Conservation (phyloP, 371 early-diverging fungal genomes). For the Sporodiniella umbellata region DNA sequence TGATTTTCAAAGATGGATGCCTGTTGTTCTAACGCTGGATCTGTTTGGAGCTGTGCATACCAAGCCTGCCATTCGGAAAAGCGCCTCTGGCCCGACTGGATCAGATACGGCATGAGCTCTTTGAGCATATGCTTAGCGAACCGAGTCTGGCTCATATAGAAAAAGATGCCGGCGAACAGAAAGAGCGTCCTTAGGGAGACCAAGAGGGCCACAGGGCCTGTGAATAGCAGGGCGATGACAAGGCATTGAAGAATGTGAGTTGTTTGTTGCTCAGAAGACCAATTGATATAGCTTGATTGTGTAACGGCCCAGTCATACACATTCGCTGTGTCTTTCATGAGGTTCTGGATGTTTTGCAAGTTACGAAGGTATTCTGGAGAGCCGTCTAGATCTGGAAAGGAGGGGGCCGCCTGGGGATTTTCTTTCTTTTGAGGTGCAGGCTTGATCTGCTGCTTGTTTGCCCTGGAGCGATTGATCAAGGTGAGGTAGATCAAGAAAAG, state of each 20-base stretch:
- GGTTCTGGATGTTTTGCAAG: conserved; percentile 42
- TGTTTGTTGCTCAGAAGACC: conserved; percentile 31
- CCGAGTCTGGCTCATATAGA: conserved; percentile 17
- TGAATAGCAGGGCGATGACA: conserved; percentile 8
- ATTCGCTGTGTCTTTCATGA: conserved; percentile 40
- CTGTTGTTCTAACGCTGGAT: neutral
- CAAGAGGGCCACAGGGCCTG: conserved; percentile 4
- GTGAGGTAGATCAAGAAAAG: conserved; percentile 18
- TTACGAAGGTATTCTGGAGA: conserved; percentile 44
- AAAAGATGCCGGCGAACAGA: conserved; percentile 7
- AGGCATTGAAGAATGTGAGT: conserved; percentile 28
- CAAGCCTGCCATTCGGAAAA: conserved; percentile 1
- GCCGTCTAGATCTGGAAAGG: conserved; percentile 6
- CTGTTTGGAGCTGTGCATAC: conserved; percentile 21
- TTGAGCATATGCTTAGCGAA: conserved; percentile 10
- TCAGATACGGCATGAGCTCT: conserved; percentile 12
- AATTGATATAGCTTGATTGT: conserved; percentile 25
- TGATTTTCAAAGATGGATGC: conserved; percentile 28
- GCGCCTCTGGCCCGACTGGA: conserved; percentile 11
- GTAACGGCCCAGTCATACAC: conserved; percentile 27
- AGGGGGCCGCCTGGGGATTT: too few relatives aligned
- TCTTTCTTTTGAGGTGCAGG: neutral
- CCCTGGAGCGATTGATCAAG: conserved; percentile 6
- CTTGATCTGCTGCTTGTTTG: neutral
- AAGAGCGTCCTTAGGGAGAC: conserved; percentile 12